phyloP scores from a whole-genome alignment of 2,329 filamentous ascomycete species.

The Colletotrichum costaricense region DNA sequence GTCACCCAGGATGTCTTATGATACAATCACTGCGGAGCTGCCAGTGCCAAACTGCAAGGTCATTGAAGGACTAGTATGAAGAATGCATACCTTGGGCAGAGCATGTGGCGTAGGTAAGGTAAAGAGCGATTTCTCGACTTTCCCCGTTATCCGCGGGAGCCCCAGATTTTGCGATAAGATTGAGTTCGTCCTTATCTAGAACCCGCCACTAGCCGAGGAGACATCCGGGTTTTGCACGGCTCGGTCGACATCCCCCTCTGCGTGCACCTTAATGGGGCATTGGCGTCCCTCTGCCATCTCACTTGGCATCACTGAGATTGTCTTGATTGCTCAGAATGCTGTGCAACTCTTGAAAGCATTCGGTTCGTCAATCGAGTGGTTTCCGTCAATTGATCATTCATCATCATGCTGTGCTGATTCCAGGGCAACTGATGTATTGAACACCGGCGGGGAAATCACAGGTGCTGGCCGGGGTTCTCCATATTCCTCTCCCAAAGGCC shows the following conservation, averaged over 20 bases:
- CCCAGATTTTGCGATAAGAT: conserved; percentile 20
- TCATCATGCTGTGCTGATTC: not conserved
- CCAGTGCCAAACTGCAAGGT: too few species aligned
- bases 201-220: conserved; percentile 30
- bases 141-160: not conserved
- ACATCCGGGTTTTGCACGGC: conserved; percentile 10
- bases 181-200: conserved; percentile 12
- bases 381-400: not conserved
- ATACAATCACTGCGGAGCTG: too few species aligned
- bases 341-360: not conserved
- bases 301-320: not conserved
- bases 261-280: not conserved
- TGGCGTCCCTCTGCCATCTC: not conserved
- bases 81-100: too few species aligned
- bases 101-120: too few species aligned
- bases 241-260: not conserved
- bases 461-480: conserved; percentile 17
- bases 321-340: not conserved
- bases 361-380: not conserved
- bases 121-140: too few species aligned
- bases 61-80: too few species aligned
- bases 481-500: conserved; percentile 21
- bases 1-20: too few species aligned
- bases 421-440: not conserved
- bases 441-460: not conserved